phyloP scores from a whole-genome alignment of 306 rosid species.

The Pyrus pyrifolia region DNA sequence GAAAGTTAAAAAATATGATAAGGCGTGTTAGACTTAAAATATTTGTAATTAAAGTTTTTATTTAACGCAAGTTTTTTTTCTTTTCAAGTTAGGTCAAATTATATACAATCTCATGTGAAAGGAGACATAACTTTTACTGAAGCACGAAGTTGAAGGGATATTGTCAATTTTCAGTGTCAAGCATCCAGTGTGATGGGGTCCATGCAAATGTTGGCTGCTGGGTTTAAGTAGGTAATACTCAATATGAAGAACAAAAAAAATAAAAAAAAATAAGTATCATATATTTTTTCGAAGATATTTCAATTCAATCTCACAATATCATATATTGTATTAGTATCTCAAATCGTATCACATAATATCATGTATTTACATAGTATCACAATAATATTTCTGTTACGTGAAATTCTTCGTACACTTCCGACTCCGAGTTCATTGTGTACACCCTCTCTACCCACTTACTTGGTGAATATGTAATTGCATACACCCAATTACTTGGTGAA shows the following conservation, averaged over 20 bases:
- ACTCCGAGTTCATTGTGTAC: not conserved
- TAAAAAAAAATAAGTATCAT: too few relatives aligned
- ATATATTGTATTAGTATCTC: not conserved
- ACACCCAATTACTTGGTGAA: not conserved
- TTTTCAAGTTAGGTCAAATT: not conserved
- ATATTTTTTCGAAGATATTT: too few relatives aligned
- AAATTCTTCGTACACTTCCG: not conserved
- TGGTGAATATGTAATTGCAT: not conserved
- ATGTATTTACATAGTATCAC: not conserved
- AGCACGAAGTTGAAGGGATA: not conserved
- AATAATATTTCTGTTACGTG: not conserved
- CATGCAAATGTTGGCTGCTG: not conserved
- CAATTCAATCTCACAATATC: too few relatives aligned
- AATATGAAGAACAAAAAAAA: too few relatives aligned
- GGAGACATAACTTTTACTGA: not conserved
- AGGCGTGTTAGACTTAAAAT: too few relatives aligned
- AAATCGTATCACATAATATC: not conserved
- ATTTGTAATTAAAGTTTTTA: too few relatives aligned
- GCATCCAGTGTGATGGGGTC: not conserved
- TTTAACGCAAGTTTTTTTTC: too few relatives aligned
- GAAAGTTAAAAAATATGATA: too few relatives aligned
- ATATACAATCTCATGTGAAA: not conserved
- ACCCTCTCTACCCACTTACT: not conserved
- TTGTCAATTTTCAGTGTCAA: not conserved
- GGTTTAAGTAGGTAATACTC: not conserved